Percentiles rank a stretch among this genome's conserved stretches.
These are phyloP conservation scores for Leptodermis oblonga DNA, from an alignment of 257 asterid species.

Conservation along the genomic window DNA sequence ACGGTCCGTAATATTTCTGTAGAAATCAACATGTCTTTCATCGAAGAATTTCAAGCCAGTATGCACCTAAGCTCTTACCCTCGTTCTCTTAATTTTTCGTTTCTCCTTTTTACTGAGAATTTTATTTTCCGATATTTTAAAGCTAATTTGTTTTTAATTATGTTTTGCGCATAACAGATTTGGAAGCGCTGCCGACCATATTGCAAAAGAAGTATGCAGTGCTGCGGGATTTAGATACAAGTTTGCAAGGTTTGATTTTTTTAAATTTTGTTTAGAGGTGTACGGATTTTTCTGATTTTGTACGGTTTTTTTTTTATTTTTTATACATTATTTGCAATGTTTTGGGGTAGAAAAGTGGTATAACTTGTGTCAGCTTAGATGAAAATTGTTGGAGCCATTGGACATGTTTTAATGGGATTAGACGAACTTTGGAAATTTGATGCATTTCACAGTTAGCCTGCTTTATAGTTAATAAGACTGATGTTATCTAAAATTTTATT, in stretches of 20 bases:
- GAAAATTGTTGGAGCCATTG: background rate
- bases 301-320: too few species aligned
- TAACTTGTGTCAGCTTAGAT: background rate
- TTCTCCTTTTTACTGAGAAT: background rate
- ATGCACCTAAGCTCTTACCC: background rate
- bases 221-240: slow-evolving; percentile 78
- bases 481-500: too few species aligned
- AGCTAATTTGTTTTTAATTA: slow-evolving; percentile 12
- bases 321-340: too few species aligned
- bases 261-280: background rate
- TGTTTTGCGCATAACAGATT: slow-evolving; percentile 36
- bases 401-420: background rate
- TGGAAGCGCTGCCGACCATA: slow-evolving; percentile 82
- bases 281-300: too few species aligned
- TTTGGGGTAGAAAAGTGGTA: background rate
- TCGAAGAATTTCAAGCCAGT: slow-evolving; percentile 91
- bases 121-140: slow-evolving; percentile 1
- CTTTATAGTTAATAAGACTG: too few species aligned
- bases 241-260: slow-evolving; percentile 63
- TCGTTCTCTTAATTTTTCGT: background rate
- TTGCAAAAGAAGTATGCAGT: slow-evolving; percentile 76
- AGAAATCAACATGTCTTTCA: slow-evolving; percentile 52
- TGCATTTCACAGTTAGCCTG: background rate
- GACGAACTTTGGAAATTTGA: background rate
- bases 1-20: background rate